These are phyloP conservation scores for Colletotrichum gigasporum DNA, from an alignment of 2,329 filamentous ascomycete genomes.

Conservation along the genomic window DNA sequence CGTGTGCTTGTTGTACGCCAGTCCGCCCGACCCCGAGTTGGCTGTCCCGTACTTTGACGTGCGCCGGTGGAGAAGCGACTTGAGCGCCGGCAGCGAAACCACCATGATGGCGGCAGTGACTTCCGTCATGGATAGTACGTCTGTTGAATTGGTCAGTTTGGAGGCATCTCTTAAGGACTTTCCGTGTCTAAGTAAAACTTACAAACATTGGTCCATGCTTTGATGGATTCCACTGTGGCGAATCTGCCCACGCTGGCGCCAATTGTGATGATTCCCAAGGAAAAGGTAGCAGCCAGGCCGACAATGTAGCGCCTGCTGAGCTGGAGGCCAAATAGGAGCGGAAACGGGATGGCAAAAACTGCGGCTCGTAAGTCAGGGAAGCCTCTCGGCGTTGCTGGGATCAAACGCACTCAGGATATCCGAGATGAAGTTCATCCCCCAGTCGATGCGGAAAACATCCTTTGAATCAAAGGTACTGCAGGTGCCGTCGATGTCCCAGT, in stretches of 20 bases:
- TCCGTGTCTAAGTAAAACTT: conserved; percentile 3
- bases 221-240: conserved; percentile 32
- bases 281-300: conserved; percentile 32
- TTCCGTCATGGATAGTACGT: conserved; percentile 35
- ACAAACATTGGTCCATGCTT: conserved; percentile 36
- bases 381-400: not conserved
- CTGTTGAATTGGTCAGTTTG: conserved; percentile 3
- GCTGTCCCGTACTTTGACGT: conserved; percentile 21
- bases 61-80: conserved; percentile 32
- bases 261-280: conserved; percentile 34
- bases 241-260: conserved; percentile 36
- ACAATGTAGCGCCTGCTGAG: conserved; percentile 35
- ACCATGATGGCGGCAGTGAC: conserved; percentile 35
- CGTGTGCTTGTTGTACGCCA: conserved; percentile 12
- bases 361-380: not conserved
- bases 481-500: conserved; percentile 36
- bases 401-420: conserved; percentile 34
- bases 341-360: conserved; percentile 36
- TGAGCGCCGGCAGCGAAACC: conserved; percentile 34
- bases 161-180: not conserved
- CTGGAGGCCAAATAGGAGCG: conserved; percentile 32
- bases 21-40: conserved; percentile 14
- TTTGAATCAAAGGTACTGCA: conserved; percentile 40
- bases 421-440: conserved; percentile 39
- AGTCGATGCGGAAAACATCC: conserved; percentile 39